Evolutionary conservation across 441 rosid genomes (phyloP).

Genomic region (Croton setiger): DNA sequence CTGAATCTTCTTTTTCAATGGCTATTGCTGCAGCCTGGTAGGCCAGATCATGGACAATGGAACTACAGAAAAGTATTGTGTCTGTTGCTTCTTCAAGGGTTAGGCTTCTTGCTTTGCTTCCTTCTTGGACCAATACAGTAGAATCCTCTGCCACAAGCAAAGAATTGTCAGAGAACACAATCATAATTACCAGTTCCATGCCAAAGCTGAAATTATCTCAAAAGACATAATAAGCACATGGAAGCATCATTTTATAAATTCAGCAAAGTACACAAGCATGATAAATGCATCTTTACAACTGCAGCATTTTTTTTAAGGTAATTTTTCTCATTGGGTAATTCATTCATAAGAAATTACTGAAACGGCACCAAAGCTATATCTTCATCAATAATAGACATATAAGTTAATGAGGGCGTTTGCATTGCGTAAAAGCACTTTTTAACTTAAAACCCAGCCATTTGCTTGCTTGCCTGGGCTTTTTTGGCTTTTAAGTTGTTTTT

Average conservation of each 20-base stretch:
- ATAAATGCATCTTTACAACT: not conserved
- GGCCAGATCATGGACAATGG: slow-evolving; percentile 90
- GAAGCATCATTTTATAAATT: slow-evolving; percentile 13
- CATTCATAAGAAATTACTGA: not conserved
- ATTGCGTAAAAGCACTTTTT: too few relatives aligned
- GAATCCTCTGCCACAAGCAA: slow-evolving; percentile 60
- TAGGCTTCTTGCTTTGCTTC: slow-evolving; percentile 76
- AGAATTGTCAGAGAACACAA: slow-evolving; percentile 28
- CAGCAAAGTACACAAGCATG: slow-evolving; percentile 2
- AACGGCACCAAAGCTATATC: not conserved
- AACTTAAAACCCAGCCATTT: too few relatives aligned
- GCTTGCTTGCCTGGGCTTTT: too few relatives aligned
- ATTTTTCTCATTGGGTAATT: not conserved
- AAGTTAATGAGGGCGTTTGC: not conserved
- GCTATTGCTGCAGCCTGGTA: slow-evolving; percentile 77
- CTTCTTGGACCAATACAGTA: slow-evolving; percentile 49
- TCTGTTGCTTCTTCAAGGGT: slow-evolving; percentile 97
- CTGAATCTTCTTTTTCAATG: slow-evolving; percentile 56
- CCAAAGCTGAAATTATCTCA: slow-evolving; percentile 23
- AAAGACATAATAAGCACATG: slow-evolving; percentile 9
- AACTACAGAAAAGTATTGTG: slow-evolving; percentile 90
- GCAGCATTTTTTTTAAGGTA: not conserved
- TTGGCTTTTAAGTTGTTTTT: too few relatives aligned
- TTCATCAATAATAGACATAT: not conserved
- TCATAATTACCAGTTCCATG: slow-evolving; percentile 8